Conservation (phyloP, 1,139 yeast species). For the Suhomyces ambrosiae region DNA sequence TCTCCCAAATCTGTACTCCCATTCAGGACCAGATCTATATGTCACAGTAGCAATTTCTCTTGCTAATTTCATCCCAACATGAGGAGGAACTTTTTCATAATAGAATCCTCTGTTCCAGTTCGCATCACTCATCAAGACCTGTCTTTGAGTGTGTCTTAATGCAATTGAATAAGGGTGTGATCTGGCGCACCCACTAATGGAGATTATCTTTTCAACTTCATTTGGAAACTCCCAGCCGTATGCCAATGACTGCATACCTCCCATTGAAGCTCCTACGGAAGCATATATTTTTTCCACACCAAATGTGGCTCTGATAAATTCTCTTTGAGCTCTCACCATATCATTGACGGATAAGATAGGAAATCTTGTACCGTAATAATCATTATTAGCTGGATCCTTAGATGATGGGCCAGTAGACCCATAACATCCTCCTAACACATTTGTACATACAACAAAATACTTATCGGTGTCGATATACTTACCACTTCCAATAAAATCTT, state of each 20-base stretch:
- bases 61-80: slow-evolving; percentile 91
- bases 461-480: slow-evolving; percentile 77
- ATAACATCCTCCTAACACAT: slow-evolving; percentile 90
- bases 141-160: slow-evolving; percentile 89
- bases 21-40: slow-evolving; percentile 93
- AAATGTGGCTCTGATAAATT: slow-evolving; percentile 61
- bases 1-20: slow-evolving; percentile 92
- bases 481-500: slow-evolving; percentile 85
- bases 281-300: slow-evolving; percentile 70
- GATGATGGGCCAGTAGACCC: slow-evolving; percentile 96
- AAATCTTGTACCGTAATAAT: slow-evolving; percentile 80
- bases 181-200: slow-evolving; percentile 89
- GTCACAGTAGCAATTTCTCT: slow-evolving; percentile 94
- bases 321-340: slow-evolving; percentile 87
- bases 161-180: slow-evolving; percentile 95
- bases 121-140: slow-evolving; percentile 91
- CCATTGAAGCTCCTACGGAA: slow-evolving; percentile 91
- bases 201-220: slow-evolving; percentile 67
- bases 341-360: slow-evolving; percentile 86
- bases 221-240: slow-evolving; percentile 84
- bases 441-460: slow-evolving; percentile 83
- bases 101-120: slow-evolving; percentile 93
- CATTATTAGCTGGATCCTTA: slow-evolving; percentile 65
- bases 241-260: slow-evolving; percentile 94
- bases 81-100: slow-evolving; percentile 78